Conservation (phyloP, 2,329 filamentous ascomycete species). For the Ophiocordyceps polyrhachis-furcata region DNA sequence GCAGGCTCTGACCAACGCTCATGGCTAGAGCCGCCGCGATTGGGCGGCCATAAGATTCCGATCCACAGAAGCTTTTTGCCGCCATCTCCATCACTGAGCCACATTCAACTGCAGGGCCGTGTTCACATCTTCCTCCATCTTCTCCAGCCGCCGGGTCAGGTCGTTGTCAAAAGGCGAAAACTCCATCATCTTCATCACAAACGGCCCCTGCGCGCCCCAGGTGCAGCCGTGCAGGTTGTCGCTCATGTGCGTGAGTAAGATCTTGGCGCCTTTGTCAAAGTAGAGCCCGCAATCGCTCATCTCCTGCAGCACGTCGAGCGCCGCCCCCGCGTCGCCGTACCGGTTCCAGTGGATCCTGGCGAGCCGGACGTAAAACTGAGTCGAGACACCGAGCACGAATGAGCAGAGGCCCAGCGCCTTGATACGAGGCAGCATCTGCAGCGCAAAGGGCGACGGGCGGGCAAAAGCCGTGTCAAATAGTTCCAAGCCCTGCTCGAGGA, state of each 20-base stretch:
- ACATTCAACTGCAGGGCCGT: not conserved
- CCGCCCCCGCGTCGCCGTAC: slow-evolving; percentile 35
- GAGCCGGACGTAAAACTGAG: slow-evolving; percentile 50
- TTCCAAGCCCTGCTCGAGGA: slow-evolving; percentile 36
- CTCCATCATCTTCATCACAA: slow-evolving; percentile 20
- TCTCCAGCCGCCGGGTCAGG: slow-evolving; percentile 10
- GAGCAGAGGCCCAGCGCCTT: slow-evolving; percentile 50
- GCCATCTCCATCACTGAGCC: not conserved
- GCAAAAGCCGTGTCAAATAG: slow-evolving; percentile 38
- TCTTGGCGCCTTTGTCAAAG: slow-evolving; percentile 23
- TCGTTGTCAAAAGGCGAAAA: slow-evolving; percentile 15
- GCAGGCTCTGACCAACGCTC: no score
- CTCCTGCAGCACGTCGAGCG: slow-evolving; percentile 40
- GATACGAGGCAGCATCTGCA: slow-evolving; percentile 46
- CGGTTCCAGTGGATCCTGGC: slow-evolving; percentile 42
- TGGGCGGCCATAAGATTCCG: no score
- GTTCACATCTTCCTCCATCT: slow-evolving; percentile 5
- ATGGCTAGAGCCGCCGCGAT: no score
- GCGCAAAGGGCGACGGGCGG: slow-evolving; percentile 36
- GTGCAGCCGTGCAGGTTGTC: slow-evolving; percentile 16
- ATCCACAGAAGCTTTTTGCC: no score
- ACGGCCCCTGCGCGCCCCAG: slow-evolving; percentile 17
- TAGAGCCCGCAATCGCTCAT: slow-evolving; percentile 46
- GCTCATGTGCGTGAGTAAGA: slow-evolving; percentile 12
- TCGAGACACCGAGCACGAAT: slow-evolving; percentile 53